Percentiles rank a stretch among this genome's conserved stretches.
Evolutionary conservation across 495 filamentous ascomycete species (phyloP).

Genomic region (Trichodelitschia bisporula): DNA sequence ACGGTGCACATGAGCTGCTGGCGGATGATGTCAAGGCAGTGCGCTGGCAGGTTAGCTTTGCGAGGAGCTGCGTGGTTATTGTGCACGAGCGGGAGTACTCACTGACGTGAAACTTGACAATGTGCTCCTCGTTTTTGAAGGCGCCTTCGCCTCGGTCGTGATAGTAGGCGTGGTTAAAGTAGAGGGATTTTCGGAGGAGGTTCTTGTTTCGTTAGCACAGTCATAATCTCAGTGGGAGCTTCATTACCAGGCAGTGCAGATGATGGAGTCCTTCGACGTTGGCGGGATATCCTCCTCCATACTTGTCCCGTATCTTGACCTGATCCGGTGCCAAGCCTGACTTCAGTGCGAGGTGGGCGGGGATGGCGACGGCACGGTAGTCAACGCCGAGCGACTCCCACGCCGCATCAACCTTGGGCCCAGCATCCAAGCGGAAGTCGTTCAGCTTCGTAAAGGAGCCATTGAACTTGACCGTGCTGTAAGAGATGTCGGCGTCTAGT

Average conservation of each 20-base stretch:
- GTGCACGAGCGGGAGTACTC: conserved; percentile 3
- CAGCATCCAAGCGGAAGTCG: conserved; percentile 23
- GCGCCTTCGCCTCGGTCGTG: conserved; percentile 19
- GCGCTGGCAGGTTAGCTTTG: conserved; percentile 12
- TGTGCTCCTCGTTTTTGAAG: conserved; percentile 23
- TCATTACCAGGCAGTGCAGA: conserved; percentile 30
- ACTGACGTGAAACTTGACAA: conserved; percentile 26
- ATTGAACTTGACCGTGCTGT: conserved; percentile 19
- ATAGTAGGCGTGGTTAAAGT: conserved; percentile 34
- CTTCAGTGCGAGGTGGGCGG: conserved; percentile 14
- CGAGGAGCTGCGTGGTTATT: background rate
- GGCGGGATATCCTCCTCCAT: conserved; percentile 28
- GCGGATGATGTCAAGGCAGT: conserved; percentile 29
- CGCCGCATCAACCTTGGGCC: conserved; percentile 30
- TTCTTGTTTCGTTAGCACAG: conserved; percentile 10
- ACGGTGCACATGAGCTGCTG: conserved; percentile 31
- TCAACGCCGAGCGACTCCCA: conserved; percentile 29
- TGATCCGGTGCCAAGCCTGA: conserved; percentile 22
- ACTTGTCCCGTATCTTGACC: conserved; percentile 24
- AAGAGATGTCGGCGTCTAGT: conserved; percentile 14
- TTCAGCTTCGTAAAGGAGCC: conserved; percentile 27
- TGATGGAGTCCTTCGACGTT: conserved; percentile 33
- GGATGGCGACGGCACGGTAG: conserved; percentile 20
- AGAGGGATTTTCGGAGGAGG: conserved; percentile 26
- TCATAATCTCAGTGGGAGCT: conserved; percentile 10